These are phyloP conservation scores for Vitis vinifera DNA, from an alignment of 164 flowering plant genomes.

Conservation along the genomic window DNA sequence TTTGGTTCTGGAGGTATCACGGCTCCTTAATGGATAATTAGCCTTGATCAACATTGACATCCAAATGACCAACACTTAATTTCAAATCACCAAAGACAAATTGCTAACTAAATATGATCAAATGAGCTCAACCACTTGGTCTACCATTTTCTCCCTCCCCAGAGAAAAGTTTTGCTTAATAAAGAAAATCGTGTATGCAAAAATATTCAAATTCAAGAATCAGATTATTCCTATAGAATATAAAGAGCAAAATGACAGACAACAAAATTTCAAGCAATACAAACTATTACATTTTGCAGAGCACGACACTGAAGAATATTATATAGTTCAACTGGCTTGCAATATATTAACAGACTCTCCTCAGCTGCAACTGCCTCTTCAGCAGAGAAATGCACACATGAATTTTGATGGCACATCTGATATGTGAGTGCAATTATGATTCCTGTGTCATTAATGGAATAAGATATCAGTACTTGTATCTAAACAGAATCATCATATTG, in stretches of 20 bases:
- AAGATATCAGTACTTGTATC: background rate
- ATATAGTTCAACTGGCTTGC: slow-evolving; percentile 58
- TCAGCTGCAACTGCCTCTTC: slow-evolving; percentile 40
- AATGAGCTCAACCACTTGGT: no score
- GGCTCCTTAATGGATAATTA: background rate
- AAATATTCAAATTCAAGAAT: background rate
- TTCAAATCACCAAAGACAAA: background rate
- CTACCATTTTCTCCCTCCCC: no score
- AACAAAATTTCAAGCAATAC: background rate
- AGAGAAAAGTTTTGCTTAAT: no score
- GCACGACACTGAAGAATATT: slow-evolving; percentile 47
- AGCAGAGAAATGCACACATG: slow-evolving; percentile 25
- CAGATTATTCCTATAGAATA: background rate
- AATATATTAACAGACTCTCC: slow-evolving; percentile 42
- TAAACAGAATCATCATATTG: no score
- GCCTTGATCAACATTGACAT: background rate
- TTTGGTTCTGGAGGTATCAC: no score
- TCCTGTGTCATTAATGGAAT: slow-evolving; percentile 13
- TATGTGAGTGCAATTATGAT: slow-evolving; percentile 9
- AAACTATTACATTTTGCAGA: slow-evolving; percentile 27
- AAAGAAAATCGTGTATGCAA: background rate
- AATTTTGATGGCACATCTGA: slow-evolving; percentile 45
- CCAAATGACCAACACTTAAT: background rate
- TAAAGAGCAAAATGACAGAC: background rate
- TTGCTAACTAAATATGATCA: background rate